Base-by-base conservation (phyloP, 768 basidiomycete species). In the Podaxis sp. region DNA sequence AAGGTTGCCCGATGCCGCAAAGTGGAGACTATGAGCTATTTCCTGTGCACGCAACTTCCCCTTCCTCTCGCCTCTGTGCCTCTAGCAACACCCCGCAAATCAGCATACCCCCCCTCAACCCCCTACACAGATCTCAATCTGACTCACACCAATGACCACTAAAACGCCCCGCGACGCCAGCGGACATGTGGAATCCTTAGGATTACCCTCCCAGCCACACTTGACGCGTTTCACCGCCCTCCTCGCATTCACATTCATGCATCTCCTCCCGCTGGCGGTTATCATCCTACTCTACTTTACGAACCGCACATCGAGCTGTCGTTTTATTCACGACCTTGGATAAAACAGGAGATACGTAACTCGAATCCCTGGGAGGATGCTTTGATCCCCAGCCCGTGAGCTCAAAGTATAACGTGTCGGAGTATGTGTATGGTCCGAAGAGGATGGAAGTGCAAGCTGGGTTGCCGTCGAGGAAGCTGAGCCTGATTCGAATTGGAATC, bases 301-400 rank as follows among this genome's bases (percentile, higher is more conserved):
- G 90, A 96, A 74, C 84, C 92, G 3, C 94, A 97, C 74, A 76
- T 97, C 68, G 95, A 97, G 75, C 75, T 96, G 46, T 79, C 89
- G 26, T 85, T 94, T 69, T 95, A 93, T 76, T 80, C 82, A 36
- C 84, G 89, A 28, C 77, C 78, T 44, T 97, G 95, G 93, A 80
- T 95, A 52, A 76, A 82, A 46, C 73, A 78, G 46, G 90, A 95
- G 67, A 84, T 96, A n/a, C 78, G 84, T n/a, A 74, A 10, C 72
- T 91, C 4, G 75, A 77, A 4, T 86, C 87, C 0, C 80, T 94
- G 15, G 73, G 85, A 1, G 90, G 89, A 2, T 97, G 95, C 74
- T 95, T 94, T 76, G 75, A 87, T 61, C 76, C 84, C 1, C 71
- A 76, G 13, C 82, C 81, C 51, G 80, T 91, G 60, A 87, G 88